These are phyloP conservation scores for Pichia nakasei DNA, from an alignment of 805 yeast genomes.

Conservation along the genomic window DNA sequence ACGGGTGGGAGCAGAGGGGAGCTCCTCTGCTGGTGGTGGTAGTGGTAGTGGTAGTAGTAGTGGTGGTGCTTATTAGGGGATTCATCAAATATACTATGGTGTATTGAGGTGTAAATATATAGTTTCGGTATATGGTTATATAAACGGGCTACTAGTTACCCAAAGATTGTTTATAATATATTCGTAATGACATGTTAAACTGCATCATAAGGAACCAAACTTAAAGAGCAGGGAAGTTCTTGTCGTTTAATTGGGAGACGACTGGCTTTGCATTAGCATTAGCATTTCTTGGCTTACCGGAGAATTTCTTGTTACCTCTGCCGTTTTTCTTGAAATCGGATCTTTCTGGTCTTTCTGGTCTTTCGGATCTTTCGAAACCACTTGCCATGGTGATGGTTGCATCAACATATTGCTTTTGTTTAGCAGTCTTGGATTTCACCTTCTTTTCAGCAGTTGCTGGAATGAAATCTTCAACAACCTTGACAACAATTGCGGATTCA, in stretches of 20 bases:
- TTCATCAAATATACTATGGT: too few relatives aligned
- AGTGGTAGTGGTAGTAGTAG: too few relatives aligned
- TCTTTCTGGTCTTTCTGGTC: constrained; percentile 26
- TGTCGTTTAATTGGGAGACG: constrained; percentile 30
- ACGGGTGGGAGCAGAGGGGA: too few relatives aligned
- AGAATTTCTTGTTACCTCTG: constrained; percentile 4
- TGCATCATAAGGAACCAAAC: not conserved
- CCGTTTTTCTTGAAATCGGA: constrained; percentile 17
- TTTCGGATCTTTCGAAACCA: constrained; percentile 20
- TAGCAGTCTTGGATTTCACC: constrained; percentile 61
- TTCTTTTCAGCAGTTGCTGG: constrained; percentile 59
- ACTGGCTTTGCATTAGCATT: constrained; percentile 18
- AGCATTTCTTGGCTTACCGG: constrained; percentile 12
- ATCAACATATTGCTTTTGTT: constrained; percentile 74
- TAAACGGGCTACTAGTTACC: too few relatives aligned
- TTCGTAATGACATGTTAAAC: too few relatives aligned
- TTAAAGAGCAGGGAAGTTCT: constrained; percentile 67
- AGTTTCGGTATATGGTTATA: too few relatives aligned
- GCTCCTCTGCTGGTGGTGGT: too few relatives aligned
- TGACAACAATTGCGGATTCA: constrained; percentile 53
- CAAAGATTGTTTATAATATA: too few relatives aligned
- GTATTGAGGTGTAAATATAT: too few relatives aligned
- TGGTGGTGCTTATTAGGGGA: too few relatives aligned
- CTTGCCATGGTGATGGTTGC: constrained; percentile 67
- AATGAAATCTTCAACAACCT: constrained; percentile 52